Evolutionary conservation across 768 basidiomycete genomes (phyloP), one percentile per base, ranked within the genome.

Genomic region (Auricularia sp.): DNA sequence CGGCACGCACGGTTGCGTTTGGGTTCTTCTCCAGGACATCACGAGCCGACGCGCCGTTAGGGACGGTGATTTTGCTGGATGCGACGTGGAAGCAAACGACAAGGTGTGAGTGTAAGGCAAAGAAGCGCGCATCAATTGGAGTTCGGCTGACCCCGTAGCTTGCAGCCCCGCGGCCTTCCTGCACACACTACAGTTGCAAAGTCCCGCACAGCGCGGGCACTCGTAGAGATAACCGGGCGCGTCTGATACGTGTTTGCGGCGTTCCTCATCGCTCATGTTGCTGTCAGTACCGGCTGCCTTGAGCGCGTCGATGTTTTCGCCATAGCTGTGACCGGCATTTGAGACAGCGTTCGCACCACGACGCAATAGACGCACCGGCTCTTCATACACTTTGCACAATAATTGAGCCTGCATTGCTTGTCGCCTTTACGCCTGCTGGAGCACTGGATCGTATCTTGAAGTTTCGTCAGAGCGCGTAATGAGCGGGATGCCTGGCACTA

Each of bases 171-270:
- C 79, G 16, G 81, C 76, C 73, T 86, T 88, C 65, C 84, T 81
- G 74, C 90, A 92, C 3, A 71, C 73, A 51, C 80, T 77, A 67
- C 90, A 92, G 71, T 85, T 89, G 74, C 90, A 92, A 10, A 78
- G 74, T 68, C 81, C 84, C 62, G 80, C 76, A 66, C 90, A 92
- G 68, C 79, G 82, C 3, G 88, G 88, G 68, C 90, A 92, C 71
- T 89, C 91, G 67, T 34, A 54, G 62, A 68, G 64, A 34, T 59
- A 59, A 6, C 34, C 56, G 29, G 14, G 24, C 56, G 56, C 56
- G 34, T 59, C 56, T 14, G 18, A 18, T 13, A 59, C 34, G 29
- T 59, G 56, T 24, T 29, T 29, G 24, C 14, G 14, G 24, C 56
- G 56, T 6, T 59, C 56, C 4, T 21, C 8, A 8, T 21, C 56